Conservation (phyloP, 2,329 filamentous ascomycete species). For the Pyrenophora seminiperda region DNA sequence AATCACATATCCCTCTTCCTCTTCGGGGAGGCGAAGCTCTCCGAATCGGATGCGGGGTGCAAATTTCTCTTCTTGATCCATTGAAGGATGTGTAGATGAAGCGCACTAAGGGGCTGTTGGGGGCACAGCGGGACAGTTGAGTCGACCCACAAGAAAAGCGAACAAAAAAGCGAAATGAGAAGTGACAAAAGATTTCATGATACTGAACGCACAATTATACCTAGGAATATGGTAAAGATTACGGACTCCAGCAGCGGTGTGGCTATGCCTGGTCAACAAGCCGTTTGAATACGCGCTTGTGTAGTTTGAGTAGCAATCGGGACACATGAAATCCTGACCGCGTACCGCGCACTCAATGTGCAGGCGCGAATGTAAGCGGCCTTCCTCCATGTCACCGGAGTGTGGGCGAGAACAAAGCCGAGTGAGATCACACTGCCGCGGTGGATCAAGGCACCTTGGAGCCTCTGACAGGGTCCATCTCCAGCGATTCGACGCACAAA, state of each 20-base stretch:
- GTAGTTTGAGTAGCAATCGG: neutral
- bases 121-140: slow-evolving; percentile 11
- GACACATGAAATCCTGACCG: slow-evolving; percentile 12
- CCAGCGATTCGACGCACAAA: slow-evolving; percentile 32
- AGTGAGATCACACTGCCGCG: slow-evolving; percentile 5
- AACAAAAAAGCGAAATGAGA: slow-evolving; percentile 12
- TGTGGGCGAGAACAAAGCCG: slow-evolving; percentile 1
- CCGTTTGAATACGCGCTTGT: slow-evolving; percentile 12
- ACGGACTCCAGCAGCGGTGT: slow-evolving; percentile 1
- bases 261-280: slow-evolving; percentile 9
- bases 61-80: slow-evolving; percentile 37
- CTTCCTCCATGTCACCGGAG: no score
- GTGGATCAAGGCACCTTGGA: slow-evolving; percentile 11
- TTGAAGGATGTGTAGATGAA: slow-evolving; percentile 14
- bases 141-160: slow-evolving; percentile 4
- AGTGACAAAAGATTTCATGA: slow-evolving; percentile 5
- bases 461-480: slow-evolving; percentile 10
- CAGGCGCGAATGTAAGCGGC: no score
- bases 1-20: slow-evolving; percentile 41
- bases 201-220: slow-evolving; percentile 18
- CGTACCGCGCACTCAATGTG: no score
- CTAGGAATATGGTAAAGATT: neutral
- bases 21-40: slow-evolving; percentile 32
- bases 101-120: slow-evolving; percentile 7
- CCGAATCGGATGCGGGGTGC: slow-evolving; percentile 27